Evolutionary conservation across 768 basidiomycete genomes (phyloP).

Genomic region (Epithele typhae): DNA sequence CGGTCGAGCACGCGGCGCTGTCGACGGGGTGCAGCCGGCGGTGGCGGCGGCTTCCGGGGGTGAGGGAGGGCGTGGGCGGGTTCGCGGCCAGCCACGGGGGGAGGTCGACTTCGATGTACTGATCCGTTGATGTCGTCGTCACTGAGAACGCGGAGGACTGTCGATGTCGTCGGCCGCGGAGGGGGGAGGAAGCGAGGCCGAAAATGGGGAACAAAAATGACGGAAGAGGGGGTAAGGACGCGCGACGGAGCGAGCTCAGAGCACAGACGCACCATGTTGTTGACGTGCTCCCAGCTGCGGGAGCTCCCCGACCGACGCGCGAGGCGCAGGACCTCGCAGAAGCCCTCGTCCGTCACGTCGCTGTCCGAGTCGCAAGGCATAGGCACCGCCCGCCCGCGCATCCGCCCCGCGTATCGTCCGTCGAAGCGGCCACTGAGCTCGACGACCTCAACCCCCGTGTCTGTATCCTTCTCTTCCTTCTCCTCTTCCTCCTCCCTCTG

Average conservation of each 20-base stretch:
- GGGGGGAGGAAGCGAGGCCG: no score
- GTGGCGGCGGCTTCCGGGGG: background rate
- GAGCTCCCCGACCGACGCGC: conserved; percentile 22
- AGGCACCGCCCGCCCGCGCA: background rate
- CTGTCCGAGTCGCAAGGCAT: no score
- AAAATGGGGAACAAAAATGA: no score
- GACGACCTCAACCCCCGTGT: no score
- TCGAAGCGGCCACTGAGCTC: no score
- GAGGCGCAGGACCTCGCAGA: conserved; percentile 22
- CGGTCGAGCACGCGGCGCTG: background rate
- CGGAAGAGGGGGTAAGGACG: no score
- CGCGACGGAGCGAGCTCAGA: background rate
- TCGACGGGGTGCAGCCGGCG: background rate
- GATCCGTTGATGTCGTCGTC: conserved; percentile 32
- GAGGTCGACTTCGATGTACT: conserved; percentile 29
- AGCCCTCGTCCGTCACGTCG: conserved; percentile 22
- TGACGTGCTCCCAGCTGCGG: no score
- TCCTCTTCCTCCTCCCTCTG: no score
- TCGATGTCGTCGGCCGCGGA: background rate
- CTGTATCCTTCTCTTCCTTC: no score
- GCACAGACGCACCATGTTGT: conserved; percentile 21
- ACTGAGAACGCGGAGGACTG: conserved; percentile 32
- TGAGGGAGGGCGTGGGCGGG: background rate
- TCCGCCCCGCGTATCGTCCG: no score
- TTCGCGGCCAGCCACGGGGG: conserved; percentile 5